Conservation (phyloP, 345 rosid genomes). For the Erysimum cheiranthoides region DNA sequence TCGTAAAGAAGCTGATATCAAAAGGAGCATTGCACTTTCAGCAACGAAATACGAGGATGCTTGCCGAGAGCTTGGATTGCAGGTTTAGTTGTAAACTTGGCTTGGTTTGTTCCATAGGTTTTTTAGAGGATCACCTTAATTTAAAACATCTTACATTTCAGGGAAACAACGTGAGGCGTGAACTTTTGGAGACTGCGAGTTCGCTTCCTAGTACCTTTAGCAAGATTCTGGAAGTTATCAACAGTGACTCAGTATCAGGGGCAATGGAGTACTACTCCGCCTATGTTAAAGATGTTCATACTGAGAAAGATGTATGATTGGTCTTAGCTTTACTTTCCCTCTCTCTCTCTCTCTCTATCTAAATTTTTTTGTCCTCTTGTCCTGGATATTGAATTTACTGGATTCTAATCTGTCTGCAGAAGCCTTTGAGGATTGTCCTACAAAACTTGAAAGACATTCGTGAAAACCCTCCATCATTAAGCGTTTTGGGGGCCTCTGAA, state of each 20-base stretch:
- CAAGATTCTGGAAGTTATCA: slow-evolving; percentile 74
- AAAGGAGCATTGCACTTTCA: slow-evolving; percentile 80
- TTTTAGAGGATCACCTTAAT: slow-evolving; percentile 18
- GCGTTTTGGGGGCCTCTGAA: slow-evolving; percentile 64
- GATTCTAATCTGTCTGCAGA: slow-evolving; percentile 59
- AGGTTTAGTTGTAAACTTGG: slow-evolving; percentile 52
- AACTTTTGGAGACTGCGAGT: slow-evolving; percentile 89
- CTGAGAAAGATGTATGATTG: slow-evolving; percentile 81
- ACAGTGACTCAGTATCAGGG: slow-evolving; percentile 66
- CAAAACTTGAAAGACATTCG: slow-evolving; percentile 68
- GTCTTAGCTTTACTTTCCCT: slow-evolving; percentile 15
- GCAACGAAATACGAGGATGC: slow-evolving; percentile 89
- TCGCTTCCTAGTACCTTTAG: slow-evolving; percentile 82
- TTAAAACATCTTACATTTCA: slow-evolving; percentile 41
- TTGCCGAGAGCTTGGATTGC: slow-evolving; percentile 96
- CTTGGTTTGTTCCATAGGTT: slow-evolving; percentile 30
- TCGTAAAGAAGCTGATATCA: slow-evolving; percentile 91
- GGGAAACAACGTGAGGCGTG: slow-evolving; percentile 91
- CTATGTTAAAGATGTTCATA: slow-evolving; percentile 83
- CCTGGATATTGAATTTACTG: slow-evolving; percentile 7
- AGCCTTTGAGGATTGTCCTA: slow-evolving; percentile 55
- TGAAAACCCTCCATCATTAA: slow-evolving; percentile 78
- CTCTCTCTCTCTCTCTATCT: background rate
- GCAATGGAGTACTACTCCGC: slow-evolving; percentile 84
- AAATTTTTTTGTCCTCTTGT: background rate